Evolutionary conservation across 2,329 filamentous ascomycete species (phyloP), one percentile per base, ranked within the genome.

Genomic region (Boeremia lycopersici): DNA sequence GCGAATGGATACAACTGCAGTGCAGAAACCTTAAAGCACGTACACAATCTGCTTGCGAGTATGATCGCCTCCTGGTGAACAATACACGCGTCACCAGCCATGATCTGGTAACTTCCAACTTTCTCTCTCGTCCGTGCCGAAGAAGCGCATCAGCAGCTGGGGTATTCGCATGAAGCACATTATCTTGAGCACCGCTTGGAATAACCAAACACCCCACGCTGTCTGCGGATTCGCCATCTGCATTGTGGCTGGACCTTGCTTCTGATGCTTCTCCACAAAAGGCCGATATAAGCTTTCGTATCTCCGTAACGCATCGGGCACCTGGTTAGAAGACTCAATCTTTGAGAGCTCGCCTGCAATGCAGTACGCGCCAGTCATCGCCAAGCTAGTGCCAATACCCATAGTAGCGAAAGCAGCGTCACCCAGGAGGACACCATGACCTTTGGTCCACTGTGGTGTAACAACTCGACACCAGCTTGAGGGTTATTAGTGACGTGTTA

Each of bases 361-460:
- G 1, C 72, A 58, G 40, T 77, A 79, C 1, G 72, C 72, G 2
- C 76, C 75, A 3, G 70, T 57, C 19, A 78, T 71, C 2, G 76
- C 76, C 3, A 74, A 59, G 8, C 67, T 71, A 4, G 68, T 66
- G 1, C 70, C 69, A 4, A 70, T 43, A 9, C 68, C 69, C 39
- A 70, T 67, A 0, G 64, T 72, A 19, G 70, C 72, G 41, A 74
- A 74, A 0, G 68, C 77, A 1, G 85, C 81, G 57, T 88, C 84
- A 0, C 84, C 84, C 0, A 86, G 46, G 0, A 85, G 71, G 1
- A 75, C 78, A 2, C 84, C 76, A 0, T 82, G 78, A 0, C 80
- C 79, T 0, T 71, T 71, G 3, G 70, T 78, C 80, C 78, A 84
- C 4, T 58, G 60, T 0, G 75, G 64, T 48, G 81, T 54, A 36